Percentiles rank a stretch among this genome's conserved stretches.
These are phyloP conservation scores for Lasiosphaeriaceae sp. DNA, from an alignment of 495 filamentous ascomycete species.

Conservation along the genomic window DNA sequence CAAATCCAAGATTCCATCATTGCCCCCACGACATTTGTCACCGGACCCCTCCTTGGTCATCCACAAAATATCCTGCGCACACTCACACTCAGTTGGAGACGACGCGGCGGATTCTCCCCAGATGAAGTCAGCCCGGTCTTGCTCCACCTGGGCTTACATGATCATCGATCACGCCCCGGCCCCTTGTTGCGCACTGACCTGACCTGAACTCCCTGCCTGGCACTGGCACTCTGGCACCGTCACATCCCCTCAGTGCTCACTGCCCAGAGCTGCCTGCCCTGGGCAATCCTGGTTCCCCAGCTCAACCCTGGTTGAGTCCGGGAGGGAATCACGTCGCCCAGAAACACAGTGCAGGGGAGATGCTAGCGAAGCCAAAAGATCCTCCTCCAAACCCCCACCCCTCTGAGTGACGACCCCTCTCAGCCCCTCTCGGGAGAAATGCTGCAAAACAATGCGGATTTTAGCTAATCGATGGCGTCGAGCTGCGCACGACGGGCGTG, in stretches of 20 bases:
- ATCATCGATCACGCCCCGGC: conserved; percentile 7
- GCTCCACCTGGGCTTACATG: background rate
- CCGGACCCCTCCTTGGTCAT: background rate
- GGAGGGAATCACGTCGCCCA: background rate
- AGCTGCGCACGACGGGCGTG: conserved; percentile 10
- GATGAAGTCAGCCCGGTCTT: conserved; percentile 4
- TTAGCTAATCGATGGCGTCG: conserved; percentile 16
- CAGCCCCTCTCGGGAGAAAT: conserved; percentile 17
- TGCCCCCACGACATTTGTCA: conserved; percentile 19
- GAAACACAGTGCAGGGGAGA: background rate
- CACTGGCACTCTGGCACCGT: background rate
- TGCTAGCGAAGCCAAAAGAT: background rate
- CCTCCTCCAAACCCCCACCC: conserved; percentile 5
- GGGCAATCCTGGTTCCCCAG: too few species aligned
- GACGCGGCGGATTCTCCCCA: conserved; percentile 6
- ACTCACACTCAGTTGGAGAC: background rate
- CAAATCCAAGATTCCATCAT: conserved; percentile 16
- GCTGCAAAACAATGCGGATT: conserved; percentile 17
- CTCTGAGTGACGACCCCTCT: conserved; percentile 8
- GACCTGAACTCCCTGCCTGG: too few species aligned
- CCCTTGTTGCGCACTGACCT: conserved; percentile 8
- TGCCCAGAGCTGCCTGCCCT: too few species aligned
- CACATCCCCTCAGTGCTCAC: background rate
- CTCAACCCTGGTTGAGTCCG: background rate
- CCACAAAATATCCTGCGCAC: background rate